Evolutionary conservation across 257 asterid genomes (phyloP).

Genomic region (Orobanche coerulescens): DNA sequence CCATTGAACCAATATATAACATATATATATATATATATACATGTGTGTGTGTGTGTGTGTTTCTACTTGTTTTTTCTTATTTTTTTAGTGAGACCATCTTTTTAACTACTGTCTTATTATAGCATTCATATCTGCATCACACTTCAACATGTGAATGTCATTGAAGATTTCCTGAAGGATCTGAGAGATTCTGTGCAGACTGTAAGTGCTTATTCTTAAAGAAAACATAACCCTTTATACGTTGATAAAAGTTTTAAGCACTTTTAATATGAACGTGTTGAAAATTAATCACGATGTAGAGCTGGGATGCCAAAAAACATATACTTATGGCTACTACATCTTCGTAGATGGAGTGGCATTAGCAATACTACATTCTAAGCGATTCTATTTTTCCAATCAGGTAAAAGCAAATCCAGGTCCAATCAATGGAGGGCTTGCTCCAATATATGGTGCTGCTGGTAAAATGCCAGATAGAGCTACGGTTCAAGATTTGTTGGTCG

Average conservation of each 20-base stretch:
- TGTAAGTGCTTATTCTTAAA: constrained; percentile 39
- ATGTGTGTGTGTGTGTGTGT: background rate
- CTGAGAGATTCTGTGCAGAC: constrained; percentile 56
- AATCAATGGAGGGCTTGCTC: constrained; percentile 84
- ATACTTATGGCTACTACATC: background rate
- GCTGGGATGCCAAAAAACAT: background rate
- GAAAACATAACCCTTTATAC: background rate
- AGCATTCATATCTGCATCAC: constrained; percentile 96
- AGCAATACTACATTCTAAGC: background rate
- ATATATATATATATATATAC: background rate
- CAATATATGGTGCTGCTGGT: constrained; percentile 98
- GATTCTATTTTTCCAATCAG: constrained; percentile 29
- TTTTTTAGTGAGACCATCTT: constrained; percentile 10
- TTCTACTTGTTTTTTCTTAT: background rate
- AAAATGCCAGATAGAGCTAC: constrained; percentile 91
- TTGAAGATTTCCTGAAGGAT: constrained; percentile 69
- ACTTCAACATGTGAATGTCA: constrained; percentile 75
- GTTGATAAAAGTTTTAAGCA: background rate
- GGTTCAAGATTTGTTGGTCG: constrained; percentile 86
- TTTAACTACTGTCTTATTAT: constrained; percentile 22
- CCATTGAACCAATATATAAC: too few relatives aligned
- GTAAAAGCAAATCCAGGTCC: constrained; percentile 96
- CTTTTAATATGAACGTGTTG: background rate
- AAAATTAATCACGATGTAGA: background rate
- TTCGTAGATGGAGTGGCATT: background rate